Evolutionary conservation across 306 rosid species (phyloP).

Genomic region (Cucumis hystrix): DNA sequence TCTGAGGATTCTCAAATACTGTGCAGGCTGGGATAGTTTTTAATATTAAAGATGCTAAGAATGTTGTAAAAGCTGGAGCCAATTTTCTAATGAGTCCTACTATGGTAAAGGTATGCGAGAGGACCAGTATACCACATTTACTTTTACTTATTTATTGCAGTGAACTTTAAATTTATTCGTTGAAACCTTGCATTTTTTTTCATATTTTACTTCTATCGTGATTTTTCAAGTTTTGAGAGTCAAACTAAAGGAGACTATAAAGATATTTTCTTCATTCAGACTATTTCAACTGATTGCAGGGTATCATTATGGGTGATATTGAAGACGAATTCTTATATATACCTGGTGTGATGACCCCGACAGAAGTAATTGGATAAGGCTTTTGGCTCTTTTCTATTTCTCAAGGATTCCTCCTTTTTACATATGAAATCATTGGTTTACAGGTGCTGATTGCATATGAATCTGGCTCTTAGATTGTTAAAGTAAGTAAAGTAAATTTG

Average conservation of each 20-base stretch:
- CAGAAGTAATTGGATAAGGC: conserved; percentile 56
- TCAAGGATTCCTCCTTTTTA: not conserved
- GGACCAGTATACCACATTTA: not conserved
- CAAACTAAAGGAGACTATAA: not conserved
- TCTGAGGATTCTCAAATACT: conserved; percentile 16
- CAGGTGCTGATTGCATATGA: conserved; percentile 64
- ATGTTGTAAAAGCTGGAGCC: conserved; percentile 68
- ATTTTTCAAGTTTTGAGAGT: not conserved
- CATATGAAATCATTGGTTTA: conserved; percentile 9
- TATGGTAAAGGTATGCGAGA: conserved; percentile 41
- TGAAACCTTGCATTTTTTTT: not conserved
- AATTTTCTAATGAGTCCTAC: conserved; percentile 89
- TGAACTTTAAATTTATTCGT: not conserved
- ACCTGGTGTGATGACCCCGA: conserved; percentile 93
- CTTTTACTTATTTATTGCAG: not conserved
- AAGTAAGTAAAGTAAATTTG: conserved; percentile 40
- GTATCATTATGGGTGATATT: conserved; percentile 38
- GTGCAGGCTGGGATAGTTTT: conserved; percentile 86
- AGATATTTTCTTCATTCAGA: not conserved
- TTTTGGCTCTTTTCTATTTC: not conserved
- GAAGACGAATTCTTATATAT: conserved; percentile 48
- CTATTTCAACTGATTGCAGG: conserved; percentile 26
- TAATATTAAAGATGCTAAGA: conserved; percentile 58
- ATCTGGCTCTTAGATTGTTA: conserved; percentile 69
- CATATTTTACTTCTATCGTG: not conserved